Base-by-base conservation (phyloP, 164 flowering plant genomes). In the Stephania cephalantha region DNA sequence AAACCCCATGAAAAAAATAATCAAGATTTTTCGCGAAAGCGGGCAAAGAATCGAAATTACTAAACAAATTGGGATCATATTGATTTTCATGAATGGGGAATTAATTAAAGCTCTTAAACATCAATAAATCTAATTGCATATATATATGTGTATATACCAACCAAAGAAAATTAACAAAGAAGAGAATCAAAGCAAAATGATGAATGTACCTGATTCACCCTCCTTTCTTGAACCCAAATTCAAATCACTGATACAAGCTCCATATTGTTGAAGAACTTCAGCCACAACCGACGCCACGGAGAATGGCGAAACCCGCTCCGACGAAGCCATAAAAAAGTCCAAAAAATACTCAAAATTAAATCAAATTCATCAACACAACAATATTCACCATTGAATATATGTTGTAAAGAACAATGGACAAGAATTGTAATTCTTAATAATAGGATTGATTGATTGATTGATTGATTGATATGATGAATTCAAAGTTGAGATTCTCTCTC, bases 211-310 rank as follows among this genome's bases (percentile, higher is more conserved):
- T 80, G 88, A 85, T 84, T 90, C 93, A 66, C 89, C 90, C 5
- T 87, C 86, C 74, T 82, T 89, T 67, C 92, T 78, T 0, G 93
- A 85, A 25, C 84, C 87, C 78, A 86, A 80, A 77, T 84, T 82
- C 25, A 81, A 46, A 31, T 85, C 87, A 45, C 83, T 76, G 42
- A 77, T 75, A 46, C 87, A 78, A 53, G 75, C 75, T 8, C 85
- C 85, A 46, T 87, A 87, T 61, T 86, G 83, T 44, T 85, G 85
- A 75, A 90, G 84, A 80, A 89, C 88, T 61, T 90, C 91, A 75
- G 89, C 92, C 76, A 92, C 85, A 70, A 89, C 78, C 10, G 90
- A 82, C 50, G 77, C 85, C 71, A 87, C 79, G 30, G 88, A 87
- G 72, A 87, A 84, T 12, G 85, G 79, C 75, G 83, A 30, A 72